Conservation (phyloP, 352 stramenopile species). For the Phytophthora podocarpi region DNA sequence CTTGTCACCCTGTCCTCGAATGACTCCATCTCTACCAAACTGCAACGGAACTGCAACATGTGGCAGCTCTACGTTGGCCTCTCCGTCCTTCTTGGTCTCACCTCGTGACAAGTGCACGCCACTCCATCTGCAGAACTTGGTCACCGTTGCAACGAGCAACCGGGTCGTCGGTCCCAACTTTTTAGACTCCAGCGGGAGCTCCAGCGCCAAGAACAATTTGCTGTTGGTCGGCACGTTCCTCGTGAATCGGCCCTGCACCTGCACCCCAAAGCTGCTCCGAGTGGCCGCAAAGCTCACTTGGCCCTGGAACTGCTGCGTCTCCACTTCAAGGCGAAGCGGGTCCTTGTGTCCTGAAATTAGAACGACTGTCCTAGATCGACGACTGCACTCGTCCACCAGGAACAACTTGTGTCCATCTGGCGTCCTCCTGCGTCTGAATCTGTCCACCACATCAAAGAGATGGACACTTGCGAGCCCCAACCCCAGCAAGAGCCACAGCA, state of each 20-base stretch:
- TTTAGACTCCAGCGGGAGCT: constrained; percentile 38
- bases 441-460: constrained; percentile 17
- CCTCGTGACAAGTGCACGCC: constrained; percentile 3
- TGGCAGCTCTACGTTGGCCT: constrained; percentile 34
- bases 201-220: constrained; percentile 56
- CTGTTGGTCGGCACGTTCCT: constrained; percentile 25
- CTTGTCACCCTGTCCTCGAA: neutral
- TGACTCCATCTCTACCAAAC: constrained; percentile 6
- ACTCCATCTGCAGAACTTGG: neutral
- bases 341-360: neutral
- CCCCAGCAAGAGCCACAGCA: constrained; percentile 41
- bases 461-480: constrained; percentile 47
- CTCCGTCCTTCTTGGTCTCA: neutral
- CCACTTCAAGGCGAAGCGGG: constrained; percentile 14
- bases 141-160: neutral
- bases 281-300: constrained; percentile 8
- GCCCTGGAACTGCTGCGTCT: constrained; percentile 26
- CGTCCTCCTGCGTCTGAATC: neutral
- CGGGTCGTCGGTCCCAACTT: neutral
- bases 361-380: neutral
- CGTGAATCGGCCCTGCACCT: constrained; percentile 72
- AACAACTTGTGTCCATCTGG: neutral
- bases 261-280: constrained; percentile 35
- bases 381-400: constrained; percentile 18
- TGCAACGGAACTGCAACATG: constrained; percentile 58